phyloP scores from a whole-genome alignment of 352 stramenopile genomes.

The Nothophytophthora sp. region DNA sequence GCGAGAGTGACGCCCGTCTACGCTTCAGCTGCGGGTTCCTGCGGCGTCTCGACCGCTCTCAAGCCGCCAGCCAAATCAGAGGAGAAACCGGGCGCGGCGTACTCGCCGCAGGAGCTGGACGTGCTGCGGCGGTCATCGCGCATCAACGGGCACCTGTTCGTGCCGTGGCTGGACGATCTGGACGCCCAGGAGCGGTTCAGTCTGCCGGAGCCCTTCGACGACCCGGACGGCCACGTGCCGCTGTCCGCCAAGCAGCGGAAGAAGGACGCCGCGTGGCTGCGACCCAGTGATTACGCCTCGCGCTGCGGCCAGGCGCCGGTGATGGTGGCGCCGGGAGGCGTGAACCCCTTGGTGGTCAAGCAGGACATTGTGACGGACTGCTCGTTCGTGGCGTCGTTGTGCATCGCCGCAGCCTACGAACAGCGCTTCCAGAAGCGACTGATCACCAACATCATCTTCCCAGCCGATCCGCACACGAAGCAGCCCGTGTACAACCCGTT shows the following conservation, averaged over 20 bases:
- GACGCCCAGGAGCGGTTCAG: constrained; percentile 63
- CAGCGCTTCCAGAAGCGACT: constrained; percentile 89
- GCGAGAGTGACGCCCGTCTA: constrained; percentile 17
- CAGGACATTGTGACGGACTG: constrained; percentile 93
- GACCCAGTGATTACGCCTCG: constrained; percentile 57
- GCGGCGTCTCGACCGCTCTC: background rate
- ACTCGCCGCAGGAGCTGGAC: constrained; percentile 68
- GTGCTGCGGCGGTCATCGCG: constrained; percentile 79
- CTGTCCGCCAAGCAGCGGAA: constrained; percentile 73
- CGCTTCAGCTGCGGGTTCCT: constrained; percentile 1
- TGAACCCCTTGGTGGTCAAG: constrained; percentile 79
- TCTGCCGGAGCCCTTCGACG: constrained; percentile 49
- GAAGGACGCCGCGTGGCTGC: constrained; percentile 65
- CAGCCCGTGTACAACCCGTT: constrained; percentile 87
- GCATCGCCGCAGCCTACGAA: constrained; percentile 92
- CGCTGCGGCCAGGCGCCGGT: constrained; percentile 50
- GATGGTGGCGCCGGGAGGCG: constrained; percentile 59
- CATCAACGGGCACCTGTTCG: constrained; percentile 86
- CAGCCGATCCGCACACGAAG: constrained; percentile 76
- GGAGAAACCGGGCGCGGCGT: constrained; percentile 25
- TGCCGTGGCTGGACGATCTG: constrained; percentile 77
- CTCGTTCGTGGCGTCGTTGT: constrained; percentile 93
- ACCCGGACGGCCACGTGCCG: constrained; percentile 68
- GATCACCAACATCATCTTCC: constrained; percentile 96
- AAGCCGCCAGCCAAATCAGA: constrained; percentile 1